Evolutionary conservation across 2,329 filamentous ascomycete species (phyloP), one percentile per base, ranked within the genome.

Genomic region (Exophiala xenobiotica): DNA sequence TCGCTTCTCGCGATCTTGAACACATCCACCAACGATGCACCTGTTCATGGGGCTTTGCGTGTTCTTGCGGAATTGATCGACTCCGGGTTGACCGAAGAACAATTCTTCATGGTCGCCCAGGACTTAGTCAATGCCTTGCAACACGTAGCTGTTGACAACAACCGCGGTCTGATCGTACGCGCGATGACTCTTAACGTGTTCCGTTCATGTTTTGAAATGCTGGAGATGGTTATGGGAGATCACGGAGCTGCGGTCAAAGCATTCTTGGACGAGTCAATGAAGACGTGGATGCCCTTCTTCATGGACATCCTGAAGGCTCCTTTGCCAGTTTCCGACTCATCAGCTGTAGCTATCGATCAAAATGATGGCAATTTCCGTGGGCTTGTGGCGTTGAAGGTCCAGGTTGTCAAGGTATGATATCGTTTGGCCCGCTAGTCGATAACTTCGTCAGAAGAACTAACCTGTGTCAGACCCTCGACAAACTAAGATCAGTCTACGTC

Each of bases 171-270:
- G 7, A 82, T 83, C 53, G 76, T 96, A 52, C 82, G 93, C 55
- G 90, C 90, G 23, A 77, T 97, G 61, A 88, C 93, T 31, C 86
- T 97, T 35, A 89, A 87, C 33, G 88, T 96, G 51, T 96, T 97
- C 76, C 82, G 90, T 51, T 84, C 84, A 42, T 96, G 90, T 71
- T 95, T 99, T 68, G 90, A 97, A 67, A 88, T 93, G 50, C 82
- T 99, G 74, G 90, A 97, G 71, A 95, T 96, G 82, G 88, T 97
- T 60, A 87, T 96, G 77, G 91, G 96, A 61, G 89, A 95, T 61
- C 88, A 97, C 71, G 88, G 88, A 64, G 79, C 80, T 51, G 88
- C 88, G 49, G 90, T 97, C 55, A 93, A 89, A 70, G 79, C 78
- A 1, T 99, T 99, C 68, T 90, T 92, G 46, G 89, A 96, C 55